Evolutionary conservation across 2,329 filamentous ascomycete genomes (phyloP).

Genomic region (Ophiostoma himal-ulmi): DNA sequence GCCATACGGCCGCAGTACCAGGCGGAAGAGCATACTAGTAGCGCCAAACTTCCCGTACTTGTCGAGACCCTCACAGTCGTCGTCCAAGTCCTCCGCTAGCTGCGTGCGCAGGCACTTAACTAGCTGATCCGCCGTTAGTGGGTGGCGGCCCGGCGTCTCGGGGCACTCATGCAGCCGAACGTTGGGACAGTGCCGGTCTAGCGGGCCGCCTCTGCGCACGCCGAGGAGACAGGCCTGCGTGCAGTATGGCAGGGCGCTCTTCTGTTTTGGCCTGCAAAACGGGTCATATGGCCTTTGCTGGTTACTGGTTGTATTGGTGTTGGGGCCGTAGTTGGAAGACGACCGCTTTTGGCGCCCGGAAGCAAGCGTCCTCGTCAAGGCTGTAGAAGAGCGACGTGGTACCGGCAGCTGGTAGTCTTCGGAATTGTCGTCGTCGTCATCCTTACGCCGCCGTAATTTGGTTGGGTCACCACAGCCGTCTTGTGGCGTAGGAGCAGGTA

Average conservation of each 20-base stretch:
- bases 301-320: background rate
- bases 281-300: background rate
- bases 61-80: slow-evolving; percentile 18
- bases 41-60: slow-evolving; percentile 16
- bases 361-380: background rate
- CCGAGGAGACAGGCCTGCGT: slow-evolving; percentile 20
- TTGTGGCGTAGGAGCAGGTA: background rate
- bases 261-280: background rate
- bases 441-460: background rate
- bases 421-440: slow-evolving; percentile 8
- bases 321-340: background rate
- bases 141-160: slow-evolving; percentile 10
- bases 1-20: slow-evolving; percentile 16
- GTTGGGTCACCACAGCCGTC: background rate
- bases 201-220: slow-evolving; percentile 12
- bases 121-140: slow-evolving; percentile 13
- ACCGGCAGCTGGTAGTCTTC: background rate
- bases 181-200: slow-evolving; percentile 20
- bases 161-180: slow-evolving; percentile 1
- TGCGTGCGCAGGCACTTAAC: slow-evolving; percentile 6
- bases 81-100: slow-evolving; percentile 13
- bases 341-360: background rate
- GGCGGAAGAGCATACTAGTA: slow-evolving; percentile 18
- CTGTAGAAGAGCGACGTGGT: background rate
- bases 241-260: slow-evolving; percentile 17